Evolutionary conservation across 2,329 filamentous ascomycete species (phyloP).

Genomic region (Ophiostoma novo-ulmi): DNA sequence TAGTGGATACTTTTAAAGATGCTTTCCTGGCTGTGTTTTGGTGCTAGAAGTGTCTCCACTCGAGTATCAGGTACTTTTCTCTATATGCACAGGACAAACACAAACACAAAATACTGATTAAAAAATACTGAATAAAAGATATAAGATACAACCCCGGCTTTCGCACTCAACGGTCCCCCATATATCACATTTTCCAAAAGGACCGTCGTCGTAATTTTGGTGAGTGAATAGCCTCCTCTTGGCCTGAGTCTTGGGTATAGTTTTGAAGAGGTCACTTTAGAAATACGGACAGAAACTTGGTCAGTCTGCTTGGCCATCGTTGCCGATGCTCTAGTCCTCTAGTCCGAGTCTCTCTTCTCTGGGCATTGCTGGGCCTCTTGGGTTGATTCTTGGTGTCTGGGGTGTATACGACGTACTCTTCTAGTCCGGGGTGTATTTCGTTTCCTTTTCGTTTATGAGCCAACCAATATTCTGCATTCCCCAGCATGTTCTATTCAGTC

Average conservation of each 20-base stretch:
- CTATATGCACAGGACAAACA: background rate
- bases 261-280: background rate
- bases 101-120: background rate
- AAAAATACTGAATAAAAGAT: background rate
- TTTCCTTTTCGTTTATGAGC: background rate
- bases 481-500: background rate
- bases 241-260: background rate
- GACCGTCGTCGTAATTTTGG: background rate
- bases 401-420: background rate
- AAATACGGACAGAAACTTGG: background rate
- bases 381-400: background rate
- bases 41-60: background rate
- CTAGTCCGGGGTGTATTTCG: background rate
- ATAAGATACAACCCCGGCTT: background rate
- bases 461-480: background rate
- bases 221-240: background rate
- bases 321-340: background rate
- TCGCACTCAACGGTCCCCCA: background rate
- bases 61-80: background rate
- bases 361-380: slow-evolving; percentile 1
- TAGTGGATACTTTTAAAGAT: background rate
- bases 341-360: background rate
- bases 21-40: background rate
- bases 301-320: background rate
- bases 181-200: background rate